These are phyloP conservation scores for Collybia sordida DNA, from an alignment of 768 basidiomycete genomes.

Conservation along the genomic window DNA sequence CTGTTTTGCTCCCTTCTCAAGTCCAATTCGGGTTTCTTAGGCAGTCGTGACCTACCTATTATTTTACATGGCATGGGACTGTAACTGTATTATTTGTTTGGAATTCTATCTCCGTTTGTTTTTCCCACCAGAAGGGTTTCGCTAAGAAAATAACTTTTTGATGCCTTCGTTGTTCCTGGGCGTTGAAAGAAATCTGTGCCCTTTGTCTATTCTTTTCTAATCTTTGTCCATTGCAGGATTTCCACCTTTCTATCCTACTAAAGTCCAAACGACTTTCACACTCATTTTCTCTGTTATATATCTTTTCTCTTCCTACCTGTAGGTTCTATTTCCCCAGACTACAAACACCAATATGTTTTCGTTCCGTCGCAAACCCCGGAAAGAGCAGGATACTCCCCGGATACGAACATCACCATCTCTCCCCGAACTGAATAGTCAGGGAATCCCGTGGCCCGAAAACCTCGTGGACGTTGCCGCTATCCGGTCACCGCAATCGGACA, in stretches of 20 bases:
- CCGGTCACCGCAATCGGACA: slow-evolving; percentile 39
- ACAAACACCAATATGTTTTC: slow-evolving; percentile 59
- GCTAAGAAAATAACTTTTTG: too few species aligned
- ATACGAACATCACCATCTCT: slow-evolving; percentile 80
- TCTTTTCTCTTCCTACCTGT: slow-evolving; percentile 16
- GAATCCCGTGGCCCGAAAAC: slow-evolving; percentile 83
- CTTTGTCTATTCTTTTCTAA: slow-evolving; percentile 9
- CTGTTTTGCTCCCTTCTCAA: slow-evolving; percentile 21
- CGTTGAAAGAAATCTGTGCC: slow-evolving; percentile 4
- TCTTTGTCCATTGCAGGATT: slow-evolving; percentile 3
- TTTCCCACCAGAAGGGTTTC: slow-evolving; percentile 16
- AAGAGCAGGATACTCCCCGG: slow-evolving; percentile 42
- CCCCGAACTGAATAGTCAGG: slow-evolving; percentile 72
- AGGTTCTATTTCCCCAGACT: slow-evolving; percentile 12
- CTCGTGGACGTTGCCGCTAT: slow-evolving; percentile 74
- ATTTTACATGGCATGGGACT: slow-evolving; percentile 19
- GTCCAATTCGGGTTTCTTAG: slow-evolving; percentile 18
- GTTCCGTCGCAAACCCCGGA: slow-evolving; percentile 69
- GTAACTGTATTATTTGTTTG: slow-evolving; percentile 28
- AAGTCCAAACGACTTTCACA: slow-evolving; percentile 10
- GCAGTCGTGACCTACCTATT: slow-evolving; percentile 12
- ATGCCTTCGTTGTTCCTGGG: slow-evolving; percentile 5
- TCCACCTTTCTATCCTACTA: slow-evolving; percentile 7
- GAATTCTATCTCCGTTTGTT: slow-evolving; percentile 11
- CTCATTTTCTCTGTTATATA: slow-evolving; percentile 18